Evolutionary conservation across 2,329 filamentous ascomycete genomes (phyloP).

Genomic region (Ophiocordyceps camponoti-rufipedis): DNA sequence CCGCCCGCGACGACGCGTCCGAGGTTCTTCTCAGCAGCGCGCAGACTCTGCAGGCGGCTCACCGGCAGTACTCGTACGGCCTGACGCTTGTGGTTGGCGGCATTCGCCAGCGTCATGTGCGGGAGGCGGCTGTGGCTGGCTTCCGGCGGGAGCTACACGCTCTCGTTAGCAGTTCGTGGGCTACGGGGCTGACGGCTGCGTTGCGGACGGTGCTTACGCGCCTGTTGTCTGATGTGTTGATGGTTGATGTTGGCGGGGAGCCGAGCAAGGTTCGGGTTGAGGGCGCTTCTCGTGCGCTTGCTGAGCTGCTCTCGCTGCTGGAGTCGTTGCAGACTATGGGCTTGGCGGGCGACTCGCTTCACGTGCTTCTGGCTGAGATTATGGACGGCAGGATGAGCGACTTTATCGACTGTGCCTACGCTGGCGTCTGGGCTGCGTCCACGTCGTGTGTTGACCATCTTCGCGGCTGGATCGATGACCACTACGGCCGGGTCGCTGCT

Average conservation of each 20-base stretch:
- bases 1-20: conserved; percentile 19
- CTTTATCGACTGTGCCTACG: conserved; percentile 43
- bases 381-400: conserved; percentile 48
- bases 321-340: conserved; percentile 45
- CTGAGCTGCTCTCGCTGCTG: conserved; percentile 36
- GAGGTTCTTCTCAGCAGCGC: conserved; percentile 33
- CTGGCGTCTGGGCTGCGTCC: conserved; percentile 45
- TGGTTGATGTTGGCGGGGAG: not conserved
- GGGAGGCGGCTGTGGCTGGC: conserved; percentile 21
- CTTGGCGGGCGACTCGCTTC: conserved; percentile 48
- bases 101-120: conserved; percentile 18
- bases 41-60: conserved; percentile 38
- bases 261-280: conserved; percentile 7
- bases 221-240: conserved; percentile 30
- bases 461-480: conserved; percentile 48
- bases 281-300: conserved; percentile 20
- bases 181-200: conserved; percentile 30
- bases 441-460: conserved; percentile 35
- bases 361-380: conserved; percentile 52
- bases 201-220: conserved; percentile 34
- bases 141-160: conserved; percentile 46
- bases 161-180: conserved; percentile 44
- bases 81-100: conserved; percentile 31
- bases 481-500: conserved; percentile 45
- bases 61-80: conserved; percentile 37